Conservation (phyloP, 805 yeast species). For the Starmerella potacharoeniae region DNA sequence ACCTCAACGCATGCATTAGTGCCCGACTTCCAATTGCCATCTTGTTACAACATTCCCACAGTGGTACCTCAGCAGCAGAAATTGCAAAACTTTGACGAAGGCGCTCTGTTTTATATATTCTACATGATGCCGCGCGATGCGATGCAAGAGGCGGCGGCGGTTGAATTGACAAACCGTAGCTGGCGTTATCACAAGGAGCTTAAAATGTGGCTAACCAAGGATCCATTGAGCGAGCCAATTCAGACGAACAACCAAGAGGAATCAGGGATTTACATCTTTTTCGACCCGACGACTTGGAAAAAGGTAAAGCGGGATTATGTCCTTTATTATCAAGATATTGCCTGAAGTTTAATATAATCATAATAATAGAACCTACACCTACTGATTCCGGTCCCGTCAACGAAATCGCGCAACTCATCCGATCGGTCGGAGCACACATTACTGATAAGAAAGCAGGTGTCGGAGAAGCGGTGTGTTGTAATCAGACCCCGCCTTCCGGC, state of each 20-base stretch:
- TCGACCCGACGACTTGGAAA: conserved; percentile 94
- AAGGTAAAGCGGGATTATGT: conserved; percentile 68
- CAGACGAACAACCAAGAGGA: conserved; percentile 75
- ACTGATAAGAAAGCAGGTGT: no score
- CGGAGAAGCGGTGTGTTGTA: no score
- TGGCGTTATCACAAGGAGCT: conserved; percentile 96
- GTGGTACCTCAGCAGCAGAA: conserved; percentile 37
- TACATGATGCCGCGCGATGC: conserved; percentile 89
- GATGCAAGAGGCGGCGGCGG: conserved; percentile 84
- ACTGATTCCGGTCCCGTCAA: not conserved
- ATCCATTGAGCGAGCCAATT: conserved; percentile 77
- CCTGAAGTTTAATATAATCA: conserved; percentile 29
- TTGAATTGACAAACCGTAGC: conserved; percentile 80
- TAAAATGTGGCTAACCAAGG: conserved; percentile 94
- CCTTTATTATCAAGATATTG: conserved; percentile 49
- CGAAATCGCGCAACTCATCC: no score
- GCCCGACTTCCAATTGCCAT: conserved; percentile 64
- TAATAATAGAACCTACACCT: not conserved
- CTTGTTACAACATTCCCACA: conserved; percentile 36
- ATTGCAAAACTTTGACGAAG: conserved; percentile 57
- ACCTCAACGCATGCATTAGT: conserved; percentile 83
- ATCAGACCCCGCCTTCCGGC: not conserved
- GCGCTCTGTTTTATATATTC: conserved; percentile 84
- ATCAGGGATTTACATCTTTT: conserved; percentile 84
- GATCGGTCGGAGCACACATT: no score